A percentile compares a stretch with the other conserved stretches of the same genome.
Conservation (phyloP, 169 alveolate genomes). For the Plasmodium inui region DNA sequence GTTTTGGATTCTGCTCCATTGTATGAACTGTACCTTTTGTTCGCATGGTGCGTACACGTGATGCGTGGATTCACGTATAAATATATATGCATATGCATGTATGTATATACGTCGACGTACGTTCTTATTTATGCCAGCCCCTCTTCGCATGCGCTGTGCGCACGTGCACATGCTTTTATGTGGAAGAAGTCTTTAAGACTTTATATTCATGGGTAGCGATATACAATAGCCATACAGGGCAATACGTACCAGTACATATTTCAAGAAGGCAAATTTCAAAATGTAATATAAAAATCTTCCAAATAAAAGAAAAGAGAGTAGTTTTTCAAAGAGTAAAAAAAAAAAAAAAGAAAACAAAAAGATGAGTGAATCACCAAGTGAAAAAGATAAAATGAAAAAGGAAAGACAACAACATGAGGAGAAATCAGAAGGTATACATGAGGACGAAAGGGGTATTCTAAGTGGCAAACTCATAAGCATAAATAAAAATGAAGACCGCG, state of each 20-base stretch:
- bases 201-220: neutral
- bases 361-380: constrained; percentile 14
- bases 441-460: neutral
- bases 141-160: neutral
- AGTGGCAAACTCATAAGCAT: neutral
- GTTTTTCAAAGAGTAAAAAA: neutral
- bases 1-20: neutral
- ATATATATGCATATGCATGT: neutral
- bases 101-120: neutral
- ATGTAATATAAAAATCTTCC: constrained; percentile 24
- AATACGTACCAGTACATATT: neutral
- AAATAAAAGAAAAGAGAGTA: constrained; percentile 8
- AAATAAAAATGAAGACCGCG: constrained; percentile 6
- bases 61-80: neutral
- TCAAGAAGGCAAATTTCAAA: constrained; percentile 8
- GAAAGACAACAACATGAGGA: constrained; percentile 5
- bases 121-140: neutral
- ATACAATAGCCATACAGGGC: neutral
- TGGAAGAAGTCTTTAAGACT: neutral
- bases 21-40: neutral
- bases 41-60: neutral
- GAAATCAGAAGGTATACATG: neutral
- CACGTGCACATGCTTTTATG: neutral
- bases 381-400: constrained; percentile 21
- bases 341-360: neutral